Conservation (phyloP, 495 filamentous ascomycete species). For the Staphylotrichum tortipilum region DNA sequence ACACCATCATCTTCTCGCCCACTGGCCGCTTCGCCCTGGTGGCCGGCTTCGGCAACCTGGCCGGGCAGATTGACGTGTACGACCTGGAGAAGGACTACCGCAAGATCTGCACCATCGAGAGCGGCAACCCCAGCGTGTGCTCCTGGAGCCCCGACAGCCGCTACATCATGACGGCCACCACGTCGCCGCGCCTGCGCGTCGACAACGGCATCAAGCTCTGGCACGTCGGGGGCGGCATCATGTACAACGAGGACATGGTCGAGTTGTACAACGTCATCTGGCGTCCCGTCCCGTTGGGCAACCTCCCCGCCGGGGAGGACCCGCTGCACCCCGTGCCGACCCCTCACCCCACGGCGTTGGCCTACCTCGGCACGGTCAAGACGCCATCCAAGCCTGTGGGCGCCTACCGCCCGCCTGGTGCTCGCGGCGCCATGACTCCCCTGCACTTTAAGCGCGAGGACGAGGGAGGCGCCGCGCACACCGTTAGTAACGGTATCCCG, state of each 20-base stretch:
- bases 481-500: constrained; percentile 65
- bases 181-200: constrained; percentile 84
- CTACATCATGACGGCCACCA: constrained; percentile 92
- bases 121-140: constrained; percentile 89
- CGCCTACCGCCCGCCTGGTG: constrained; percentile 94
- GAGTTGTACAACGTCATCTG: constrained; percentile 91
- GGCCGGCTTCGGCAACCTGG: constrained; percentile 93
- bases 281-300: constrained; percentile 61
- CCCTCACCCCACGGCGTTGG: constrained; percentile 75
- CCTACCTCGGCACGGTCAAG: constrained; percentile 76
- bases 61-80: constrained; percentile 95
- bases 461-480: constrained; percentile 84
- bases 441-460: constrained; percentile 96
- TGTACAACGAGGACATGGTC: constrained; percentile 90
- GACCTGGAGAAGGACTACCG: constrained; percentile 84
- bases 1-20: constrained; percentile 92
- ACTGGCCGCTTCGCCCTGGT: constrained; percentile 87
- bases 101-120: constrained; percentile 91
- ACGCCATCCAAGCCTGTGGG: constrained; percentile 90
- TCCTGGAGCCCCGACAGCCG: constrained; percentile 94
- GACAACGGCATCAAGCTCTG: constrained; percentile 95
- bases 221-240: constrained; percentile 81
- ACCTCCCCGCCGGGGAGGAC: constrained; percentile 56
- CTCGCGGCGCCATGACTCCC: constrained; percentile 78
- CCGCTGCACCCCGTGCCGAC: constrained; percentile 67